Conservation (phyloP, 1,139 yeast species). For the Nakaseomyces bracarensis region DNA sequence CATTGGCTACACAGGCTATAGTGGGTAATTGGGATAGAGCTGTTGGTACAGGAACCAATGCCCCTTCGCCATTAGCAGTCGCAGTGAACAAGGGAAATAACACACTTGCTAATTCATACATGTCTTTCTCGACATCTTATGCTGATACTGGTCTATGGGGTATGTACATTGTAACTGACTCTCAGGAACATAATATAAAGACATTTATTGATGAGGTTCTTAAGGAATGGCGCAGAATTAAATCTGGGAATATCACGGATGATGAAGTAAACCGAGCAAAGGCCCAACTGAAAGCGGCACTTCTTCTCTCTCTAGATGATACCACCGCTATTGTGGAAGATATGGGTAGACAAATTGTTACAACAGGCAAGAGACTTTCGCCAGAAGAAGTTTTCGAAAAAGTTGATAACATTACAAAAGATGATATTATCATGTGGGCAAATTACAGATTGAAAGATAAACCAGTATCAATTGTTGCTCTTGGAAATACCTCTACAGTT, state of each 20-base stretch:
- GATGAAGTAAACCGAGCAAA: slow-evolving; percentile 91
- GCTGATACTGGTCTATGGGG: slow-evolving; percentile 99
- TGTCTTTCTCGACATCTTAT: slow-evolving; percentile 95
- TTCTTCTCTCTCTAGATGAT: slow-evolving; percentile 82
- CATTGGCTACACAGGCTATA: slow-evolving; percentile 91
- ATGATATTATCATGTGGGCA: slow-evolving; percentile 85
- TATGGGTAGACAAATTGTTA: slow-evolving; percentile 92
- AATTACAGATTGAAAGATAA: slow-evolving; percentile 67
- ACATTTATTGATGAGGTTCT: slow-evolving; percentile 63
- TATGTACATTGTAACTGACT: slow-evolving; percentile 79
- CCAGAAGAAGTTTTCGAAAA: slow-evolving; percentile 88
- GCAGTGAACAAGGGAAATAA: slow-evolving; percentile 45
- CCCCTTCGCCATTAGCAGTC: slow-evolving; percentile 71
- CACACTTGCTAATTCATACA: slow-evolving; percentile 76
- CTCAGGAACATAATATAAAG: slow-evolving; percentile 55
- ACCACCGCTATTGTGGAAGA: slow-evolving; percentile 96
- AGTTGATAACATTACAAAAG: slow-evolving; percentile 68
- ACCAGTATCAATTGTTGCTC: slow-evolving; percentile 83
- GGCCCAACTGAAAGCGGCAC: slow-evolving; percentile 87
- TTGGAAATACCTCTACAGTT: slow-evolving; percentile 59
- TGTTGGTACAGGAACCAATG: slow-evolving; percentile 62
- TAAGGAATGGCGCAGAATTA: slow-evolving; percentile 83
- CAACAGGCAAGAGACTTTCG: slow-evolving; percentile 82
- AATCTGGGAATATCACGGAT: slow-evolving; percentile 63
- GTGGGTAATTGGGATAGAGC: slow-evolving; percentile 98